These are phyloP conservation scores for Apiospora aurea DNA, from an alignment of 2,329 filamentous ascomycete species.

Conservation along the genomic window DNA sequence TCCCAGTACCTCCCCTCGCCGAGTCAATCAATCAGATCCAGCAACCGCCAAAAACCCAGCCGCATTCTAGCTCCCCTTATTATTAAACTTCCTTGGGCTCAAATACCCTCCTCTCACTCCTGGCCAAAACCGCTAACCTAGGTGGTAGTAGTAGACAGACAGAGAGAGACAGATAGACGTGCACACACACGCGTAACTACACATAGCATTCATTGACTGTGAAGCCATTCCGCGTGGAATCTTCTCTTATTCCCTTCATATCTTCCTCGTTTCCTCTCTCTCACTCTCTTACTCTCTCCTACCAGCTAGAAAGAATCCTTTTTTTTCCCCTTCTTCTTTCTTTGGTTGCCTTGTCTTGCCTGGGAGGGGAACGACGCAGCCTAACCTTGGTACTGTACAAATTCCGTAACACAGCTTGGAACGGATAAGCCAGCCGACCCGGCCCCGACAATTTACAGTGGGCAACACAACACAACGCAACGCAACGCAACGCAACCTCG, in stretches of 20 bases:
- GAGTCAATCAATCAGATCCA: slow-evolving; percentile 20
- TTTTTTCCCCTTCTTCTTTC: not conserved
- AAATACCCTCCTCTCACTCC: not conserved
- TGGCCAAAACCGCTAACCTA: not conserved
- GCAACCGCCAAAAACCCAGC: slow-evolving; percentile 19
- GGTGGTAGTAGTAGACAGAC: too few relatives aligned
- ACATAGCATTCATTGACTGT: too few relatives aligned
- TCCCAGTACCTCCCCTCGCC: not conserved
- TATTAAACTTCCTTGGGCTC: slow-evolving; percentile 18
- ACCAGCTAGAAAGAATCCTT: not conserved
- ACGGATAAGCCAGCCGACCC: slow-evolving; percentile 20
- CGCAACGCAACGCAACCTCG: not conserved
- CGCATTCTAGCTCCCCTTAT: slow-evolving; percentile 21
- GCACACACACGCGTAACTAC: not conserved
- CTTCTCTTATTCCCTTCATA: not conserved
- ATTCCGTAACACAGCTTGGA: slow-evolving; percentile 14
- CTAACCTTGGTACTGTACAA: slow-evolving; percentile 1
- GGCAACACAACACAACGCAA: slow-evolving; percentile 4
- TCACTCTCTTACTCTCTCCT: not conserved
- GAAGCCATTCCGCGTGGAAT: not conserved
- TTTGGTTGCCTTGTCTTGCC: not conserved
- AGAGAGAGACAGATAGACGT: too few relatives aligned
- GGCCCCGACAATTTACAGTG: slow-evolving; percentile 21
- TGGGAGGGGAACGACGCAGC: not conserved
- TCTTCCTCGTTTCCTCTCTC: not conserved